Conservation (phyloP, 768 basidiomycete species). For the Lactarius quietus region DNA sequence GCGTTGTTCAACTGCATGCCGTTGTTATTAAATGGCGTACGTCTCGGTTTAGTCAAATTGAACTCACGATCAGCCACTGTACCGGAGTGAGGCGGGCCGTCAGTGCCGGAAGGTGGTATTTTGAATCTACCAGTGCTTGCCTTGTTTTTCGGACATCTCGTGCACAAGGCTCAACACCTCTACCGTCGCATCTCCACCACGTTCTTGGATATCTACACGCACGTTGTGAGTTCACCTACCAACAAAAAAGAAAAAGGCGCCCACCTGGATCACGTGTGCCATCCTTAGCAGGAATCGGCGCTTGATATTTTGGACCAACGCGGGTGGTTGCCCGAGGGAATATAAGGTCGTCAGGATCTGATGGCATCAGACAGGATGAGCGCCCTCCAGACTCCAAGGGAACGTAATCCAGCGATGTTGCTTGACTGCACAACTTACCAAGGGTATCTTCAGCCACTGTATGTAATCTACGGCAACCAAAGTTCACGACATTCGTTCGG, state of each 20-base stretch:
- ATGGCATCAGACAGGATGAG: conserved; percentile 17
- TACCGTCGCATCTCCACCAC: conserved; percentile 69
- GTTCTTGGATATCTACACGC: conserved; percentile 41
- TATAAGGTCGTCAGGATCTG: conserved; percentile 95
- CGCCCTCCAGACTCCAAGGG: conserved; percentile 1
- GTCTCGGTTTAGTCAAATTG: neutral
- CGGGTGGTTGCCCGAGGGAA: conserved; percentile 92
- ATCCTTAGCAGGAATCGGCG: conserved; percentile 43
- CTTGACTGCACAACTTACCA: conserved; percentile 44
- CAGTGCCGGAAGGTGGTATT: conserved; percentile 12
- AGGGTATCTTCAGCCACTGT: conserved; percentile 91
- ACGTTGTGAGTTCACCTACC: neutral
- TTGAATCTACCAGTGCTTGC: conserved; percentile 36
- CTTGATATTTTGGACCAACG: conserved; percentile 87
- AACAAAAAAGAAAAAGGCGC: neutral
- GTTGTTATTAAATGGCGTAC: neutral
- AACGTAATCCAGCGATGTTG: neutral
- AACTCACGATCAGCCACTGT: conserved; percentile 57
- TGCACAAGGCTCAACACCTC: conserved; percentile 67
- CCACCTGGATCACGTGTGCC: conserved; percentile 31
- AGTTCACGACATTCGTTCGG: conserved; percentile 4
- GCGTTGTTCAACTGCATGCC: conserved; percentile 58
- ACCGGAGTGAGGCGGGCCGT: conserved; percentile 21
- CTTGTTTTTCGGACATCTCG: conserved; percentile 61
- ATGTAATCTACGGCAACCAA: conserved; percentile 55